Percentiles rank a stretch among this genome's conserved stretches.
Conservation (phyloP, 257 asterid species). For the Solanum dulcamara region DNA sequence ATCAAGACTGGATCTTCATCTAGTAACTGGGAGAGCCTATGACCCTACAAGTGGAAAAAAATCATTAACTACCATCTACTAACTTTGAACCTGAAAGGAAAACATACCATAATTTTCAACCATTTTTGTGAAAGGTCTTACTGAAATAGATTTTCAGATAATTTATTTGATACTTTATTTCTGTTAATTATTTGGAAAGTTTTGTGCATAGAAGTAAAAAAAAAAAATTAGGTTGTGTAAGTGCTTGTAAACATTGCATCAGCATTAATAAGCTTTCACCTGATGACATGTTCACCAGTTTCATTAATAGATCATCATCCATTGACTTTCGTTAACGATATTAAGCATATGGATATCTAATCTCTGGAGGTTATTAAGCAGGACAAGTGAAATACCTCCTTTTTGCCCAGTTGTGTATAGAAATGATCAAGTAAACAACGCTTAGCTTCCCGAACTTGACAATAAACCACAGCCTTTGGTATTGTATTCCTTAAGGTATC, state of each 20-base stretch:
- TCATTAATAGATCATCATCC: background rate
- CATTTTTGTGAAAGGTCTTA: background rate
- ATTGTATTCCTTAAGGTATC: slow-evolving; percentile 22
- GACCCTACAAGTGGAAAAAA: slow-evolving; percentile 7
- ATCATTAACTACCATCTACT: background rate
- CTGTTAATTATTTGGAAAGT: background rate
- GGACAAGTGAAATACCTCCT: slow-evolving; percentile 14
- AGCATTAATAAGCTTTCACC: background rate
- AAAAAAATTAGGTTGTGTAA: background rate
- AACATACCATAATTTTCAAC: background rate
- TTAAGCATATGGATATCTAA: background rate
- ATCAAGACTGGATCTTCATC: slow-evolving; percentile 25
- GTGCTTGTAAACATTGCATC: background rate
- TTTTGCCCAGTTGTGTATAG: slow-evolving; percentile 24
- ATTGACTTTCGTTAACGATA: background rate
- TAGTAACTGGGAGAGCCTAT: slow-evolving; percentile 13
- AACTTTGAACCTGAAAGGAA: background rate
- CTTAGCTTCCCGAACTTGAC: slow-evolving; percentile 36
- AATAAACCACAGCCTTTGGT: slow-evolving; percentile 35
- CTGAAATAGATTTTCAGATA: background rate
- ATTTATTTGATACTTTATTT: background rate
- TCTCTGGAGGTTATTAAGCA: background rate
- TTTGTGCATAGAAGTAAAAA: background rate
- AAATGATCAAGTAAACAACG: slow-evolving; percentile 26
- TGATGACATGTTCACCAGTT: background rate